A percentile compares a stretch with the other conserved stretches of the same genome.
phyloP scores from a whole-genome alignment of 805 yeast genomes.

The Yamadazyma tumulicola region DNA sequence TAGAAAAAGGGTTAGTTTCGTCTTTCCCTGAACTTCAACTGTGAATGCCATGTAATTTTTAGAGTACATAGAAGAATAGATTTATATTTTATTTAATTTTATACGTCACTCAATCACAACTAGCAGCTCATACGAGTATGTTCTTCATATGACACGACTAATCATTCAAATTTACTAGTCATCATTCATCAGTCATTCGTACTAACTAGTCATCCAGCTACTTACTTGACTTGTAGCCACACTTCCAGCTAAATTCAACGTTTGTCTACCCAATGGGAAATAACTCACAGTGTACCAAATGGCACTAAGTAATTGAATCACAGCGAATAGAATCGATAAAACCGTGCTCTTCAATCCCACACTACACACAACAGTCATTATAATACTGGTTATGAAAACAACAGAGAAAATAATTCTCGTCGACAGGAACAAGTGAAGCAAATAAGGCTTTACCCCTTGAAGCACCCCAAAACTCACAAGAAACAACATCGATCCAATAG shows the following conservation, averaged over 20 bases:
- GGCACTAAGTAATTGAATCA: conserved; percentile 37
- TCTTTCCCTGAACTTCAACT: conserved; percentile 30
- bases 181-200: too few species aligned
- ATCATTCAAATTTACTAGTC: too few species aligned
- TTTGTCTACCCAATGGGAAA: conserved; percentile 46
- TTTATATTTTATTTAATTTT: conserved; percentile 5
- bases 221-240: conserved; percentile 45
- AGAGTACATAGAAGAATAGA: conserved; percentile 4
- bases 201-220: conserved; percentile 36
- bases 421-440: conserved; percentile 40
- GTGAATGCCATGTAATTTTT: too few species aligned
- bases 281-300: conserved; percentile 46
- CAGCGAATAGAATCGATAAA: conserved; percentile 39
- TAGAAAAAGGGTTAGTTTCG: conserved; percentile 31
- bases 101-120: neutral
- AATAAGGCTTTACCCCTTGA: conserved; percentile 39
- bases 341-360: conserved; percentile 35
- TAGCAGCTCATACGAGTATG: too few species aligned
- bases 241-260: conserved; percentile 37
- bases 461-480: conserved; percentile 44
- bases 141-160: too few species aligned
- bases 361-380: conserved; percentile 37
- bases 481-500: conserved; percentile 44
- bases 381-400: conserved; percentile 35
- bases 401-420: conserved; percentile 38